A percentile compares a stretch with the other conserved stretches of the same genome.
These are phyloP conservation scores for Fusarium humuli DNA, from an alignment of 2,329 filamentous ascomycete species.

Conservation along the genomic window DNA sequence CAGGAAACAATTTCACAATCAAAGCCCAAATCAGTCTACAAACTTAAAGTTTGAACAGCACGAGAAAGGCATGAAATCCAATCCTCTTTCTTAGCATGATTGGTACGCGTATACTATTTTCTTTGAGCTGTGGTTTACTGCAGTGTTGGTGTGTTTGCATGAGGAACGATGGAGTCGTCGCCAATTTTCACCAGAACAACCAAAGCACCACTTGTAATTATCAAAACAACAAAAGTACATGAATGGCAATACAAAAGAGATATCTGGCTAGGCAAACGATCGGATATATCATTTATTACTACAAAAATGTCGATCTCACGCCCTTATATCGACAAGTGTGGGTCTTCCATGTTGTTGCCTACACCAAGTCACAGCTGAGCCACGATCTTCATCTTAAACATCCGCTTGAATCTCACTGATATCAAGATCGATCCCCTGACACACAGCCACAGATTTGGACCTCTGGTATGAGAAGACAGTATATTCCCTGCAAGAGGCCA, in stretches of 20 bases:
- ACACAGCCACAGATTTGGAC: neutral
- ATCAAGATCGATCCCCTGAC: neutral
- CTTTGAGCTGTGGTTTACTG: neutral
- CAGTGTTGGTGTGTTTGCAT: too few species aligned
- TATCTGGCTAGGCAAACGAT: neutral
- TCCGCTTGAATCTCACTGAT: neutral
- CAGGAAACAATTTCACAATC: neutral
- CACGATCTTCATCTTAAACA: slow-evolving; percentile 1
- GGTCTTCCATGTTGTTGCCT: slow-evolving; percentile 12
- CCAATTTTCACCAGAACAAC: neutral
- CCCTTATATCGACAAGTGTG: slow-evolving; percentile 41
- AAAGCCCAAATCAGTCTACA: neutral
- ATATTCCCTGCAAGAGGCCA: neutral
- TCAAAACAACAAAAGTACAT: neutral
- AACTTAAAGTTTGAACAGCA: neutral
- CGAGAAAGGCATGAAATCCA: neutral
- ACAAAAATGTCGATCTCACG: slow-evolving; percentile 8
- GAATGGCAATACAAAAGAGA: neutral
- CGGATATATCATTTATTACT: neutral
- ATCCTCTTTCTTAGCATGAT: neutral
- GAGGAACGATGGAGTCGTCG: neutral
- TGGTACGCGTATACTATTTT: neutral
- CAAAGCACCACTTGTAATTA: neutral
- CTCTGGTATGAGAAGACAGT: neutral
- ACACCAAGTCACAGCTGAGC: slow-evolving; percentile 5